Evolutionary conservation across 345 rosid species (phyloP).

Genomic region (Euclidium syriacum): DNA sequence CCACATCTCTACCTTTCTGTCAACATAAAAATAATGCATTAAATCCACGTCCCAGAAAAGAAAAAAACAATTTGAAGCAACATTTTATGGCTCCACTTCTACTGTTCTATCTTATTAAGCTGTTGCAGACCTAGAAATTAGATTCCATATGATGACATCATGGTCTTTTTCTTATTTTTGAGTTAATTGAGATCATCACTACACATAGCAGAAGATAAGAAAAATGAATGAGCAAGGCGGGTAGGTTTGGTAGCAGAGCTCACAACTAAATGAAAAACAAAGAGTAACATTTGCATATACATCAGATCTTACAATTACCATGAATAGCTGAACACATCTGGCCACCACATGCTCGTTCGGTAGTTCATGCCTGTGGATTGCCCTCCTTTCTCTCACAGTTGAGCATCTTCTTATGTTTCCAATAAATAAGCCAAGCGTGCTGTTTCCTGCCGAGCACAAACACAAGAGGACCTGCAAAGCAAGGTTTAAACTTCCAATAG

Average conservation of each 20-base stretch:
- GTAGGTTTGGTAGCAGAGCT: background rate
- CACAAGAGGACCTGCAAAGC: constrained; percentile 21
- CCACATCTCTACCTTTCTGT: constrained; percentile 6
- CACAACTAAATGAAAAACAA: background rate
- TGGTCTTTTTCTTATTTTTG: background rate
- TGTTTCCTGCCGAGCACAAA: constrained; percentile 10
- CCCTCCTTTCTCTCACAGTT: constrained; percentile 5
- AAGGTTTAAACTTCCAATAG: constrained; percentile 13
- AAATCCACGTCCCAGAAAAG: constrained; percentile 10
- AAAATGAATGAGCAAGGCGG: background rate
- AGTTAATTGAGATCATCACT: background rate
- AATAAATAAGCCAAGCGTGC: background rate
- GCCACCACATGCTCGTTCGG: background rate
- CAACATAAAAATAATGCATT: background rate
- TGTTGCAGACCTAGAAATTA: background rate
- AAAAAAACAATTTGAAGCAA: constrained; percentile 1
- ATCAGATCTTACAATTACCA: constrained; percentile 7
- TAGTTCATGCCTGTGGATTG: background rate
- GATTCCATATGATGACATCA: background rate
- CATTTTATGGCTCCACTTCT: background rate
- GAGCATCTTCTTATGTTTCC: background rate
- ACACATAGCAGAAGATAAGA: background rate
- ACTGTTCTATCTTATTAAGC: background rate
- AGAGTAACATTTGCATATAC: background rate
- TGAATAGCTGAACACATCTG: constrained; percentile 1